phyloP scores from a whole-genome alignment of 805 yeast genomes.

The Limtongia smithiae region DNA sequence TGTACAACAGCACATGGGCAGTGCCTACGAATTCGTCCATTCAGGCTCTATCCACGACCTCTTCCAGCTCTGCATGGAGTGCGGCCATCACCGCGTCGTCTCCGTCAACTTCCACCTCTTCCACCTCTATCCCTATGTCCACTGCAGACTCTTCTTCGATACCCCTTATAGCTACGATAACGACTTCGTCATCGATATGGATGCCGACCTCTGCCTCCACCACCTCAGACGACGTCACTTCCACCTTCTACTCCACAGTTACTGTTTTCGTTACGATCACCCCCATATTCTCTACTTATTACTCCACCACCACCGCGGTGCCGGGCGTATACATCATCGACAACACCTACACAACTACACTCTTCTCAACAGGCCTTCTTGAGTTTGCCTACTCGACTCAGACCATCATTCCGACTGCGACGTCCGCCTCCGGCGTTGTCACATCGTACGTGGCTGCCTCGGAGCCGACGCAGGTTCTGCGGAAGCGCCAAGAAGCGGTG shows the following conservation, averaged over 20 bases:
- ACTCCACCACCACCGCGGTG: slow-evolving; percentile 13
- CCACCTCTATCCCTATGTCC: slow-evolving; percentile 4
- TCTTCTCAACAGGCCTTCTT: slow-evolving; percentile 12
- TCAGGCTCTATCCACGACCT: neutral
- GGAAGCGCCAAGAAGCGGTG: slow-evolving; percentile 8
- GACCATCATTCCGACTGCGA: slow-evolving; percentile 6
- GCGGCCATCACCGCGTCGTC: neutral
- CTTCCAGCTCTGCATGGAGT: slow-evolving; percentile 1
- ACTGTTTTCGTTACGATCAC: slow-evolving; percentile 21
- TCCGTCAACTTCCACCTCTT: slow-evolving; percentile 8
- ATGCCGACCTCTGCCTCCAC: slow-evolving; percentile 8
- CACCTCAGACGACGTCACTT: slow-evolving; percentile 9
- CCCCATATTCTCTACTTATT: slow-evolving; percentile 13
- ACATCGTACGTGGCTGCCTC: slow-evolving; percentile 24
- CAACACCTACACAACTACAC: slow-evolving; percentile 12
- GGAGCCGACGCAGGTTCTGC: slow-evolving; percentile 46
- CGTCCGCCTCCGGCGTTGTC: neutral
- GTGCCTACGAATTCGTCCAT: slow-evolving; percentile 2
- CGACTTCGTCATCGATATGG: slow-evolving; percentile 4
- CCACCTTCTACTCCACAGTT: slow-evolving; percentile 18
- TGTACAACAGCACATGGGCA: no score
- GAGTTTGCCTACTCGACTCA: slow-evolving; percentile 17
- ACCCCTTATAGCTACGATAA: neutral
- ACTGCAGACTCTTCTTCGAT: slow-evolving; percentile 3
- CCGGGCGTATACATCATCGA: slow-evolving; percentile 17